Conservation (phyloP, 768 basidiomycete species). For the Kwoniella sp. region DNA sequence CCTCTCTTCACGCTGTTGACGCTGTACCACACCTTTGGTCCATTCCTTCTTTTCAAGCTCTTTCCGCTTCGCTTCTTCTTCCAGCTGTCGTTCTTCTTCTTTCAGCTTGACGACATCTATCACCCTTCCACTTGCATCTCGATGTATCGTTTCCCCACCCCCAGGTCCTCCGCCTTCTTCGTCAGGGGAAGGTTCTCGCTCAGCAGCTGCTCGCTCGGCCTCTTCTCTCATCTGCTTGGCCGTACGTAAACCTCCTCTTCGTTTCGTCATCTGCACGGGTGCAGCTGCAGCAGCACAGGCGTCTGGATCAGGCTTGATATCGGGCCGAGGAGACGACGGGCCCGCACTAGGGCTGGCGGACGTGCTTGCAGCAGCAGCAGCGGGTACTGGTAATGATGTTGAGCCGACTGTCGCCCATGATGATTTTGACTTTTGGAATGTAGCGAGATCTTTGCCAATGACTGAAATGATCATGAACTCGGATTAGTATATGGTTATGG, state of each 20-base stretch:
- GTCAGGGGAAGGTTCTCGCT: constrained; percentile 29
- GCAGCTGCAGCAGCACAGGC: constrained; percentile 15
- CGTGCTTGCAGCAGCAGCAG: background rate
- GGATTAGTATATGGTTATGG: no score
- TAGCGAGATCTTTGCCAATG: constrained; percentile 43
- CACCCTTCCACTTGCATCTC: constrained; percentile 82
- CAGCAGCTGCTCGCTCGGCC: constrained; percentile 60
- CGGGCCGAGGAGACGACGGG: constrained; percentile 23
- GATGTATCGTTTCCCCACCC: constrained; percentile 75
- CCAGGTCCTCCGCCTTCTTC: constrained; percentile 26
- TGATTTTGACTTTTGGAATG: constrained; percentile 49
- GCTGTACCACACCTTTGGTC: constrained; percentile 93
- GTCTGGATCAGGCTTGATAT: constrained; percentile 58
- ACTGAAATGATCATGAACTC: constrained; percentile 45
- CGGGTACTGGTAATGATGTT: constrained; percentile 30
- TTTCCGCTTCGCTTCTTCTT: constrained; percentile 79
- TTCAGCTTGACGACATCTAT: constrained; percentile 83
- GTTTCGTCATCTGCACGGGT: constrained; percentile 40
- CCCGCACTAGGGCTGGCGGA: constrained; percentile 4
- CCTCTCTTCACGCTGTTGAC: constrained; percentile 73
- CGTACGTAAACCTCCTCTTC: constrained; percentile 74
- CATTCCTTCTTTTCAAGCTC: constrained; percentile 84
- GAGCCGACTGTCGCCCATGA: constrained; percentile 44
- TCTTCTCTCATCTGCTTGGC: constrained; percentile 68
- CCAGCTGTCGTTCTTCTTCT: constrained; percentile 79